Base-by-base conservation (phyloP, 805 yeast species). In the Cyberlindnera euphorbiiphila region DNA sequence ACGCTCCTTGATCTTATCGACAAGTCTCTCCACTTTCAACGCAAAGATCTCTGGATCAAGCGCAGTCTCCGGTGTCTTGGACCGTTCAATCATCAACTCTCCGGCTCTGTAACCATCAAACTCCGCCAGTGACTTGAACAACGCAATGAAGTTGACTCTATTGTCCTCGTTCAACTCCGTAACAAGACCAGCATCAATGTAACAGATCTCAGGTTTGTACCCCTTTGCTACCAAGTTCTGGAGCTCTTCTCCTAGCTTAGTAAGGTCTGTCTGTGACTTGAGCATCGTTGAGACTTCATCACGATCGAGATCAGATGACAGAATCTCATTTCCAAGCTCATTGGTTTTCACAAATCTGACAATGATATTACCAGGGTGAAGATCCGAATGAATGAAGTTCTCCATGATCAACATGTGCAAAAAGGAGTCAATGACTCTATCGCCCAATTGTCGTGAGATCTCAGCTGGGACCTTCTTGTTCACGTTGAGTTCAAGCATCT, bases 81-180 rank as follows among this genome's bases (percentile, higher is more conserved):
- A 89, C 41, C 98, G 67, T 62, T 88, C 97, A 42, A 89, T 80
- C 97, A 93, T 91, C 39, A 93, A 68, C 56, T 88, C 94, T 9
- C 99, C 99, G 0, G 96, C 98, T 43, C 71, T 72, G 57, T 85
- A 88, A 1, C 99, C 99, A 60, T 93, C 95, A 62, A 93, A 93
- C 45, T 80, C 83, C 3, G 96, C 84, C 23, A 93, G 65, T 0
- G 97, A 84, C 50, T 83, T 82, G 68, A 93, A 93, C 39, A 93
- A 68, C 30, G 86, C 96, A 24, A 93, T 76, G 56, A 93, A 93
- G 56, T 93, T 93, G 19, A 78, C 72, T 41, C 98, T 62, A 56
- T 93, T 93, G 1, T 53, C 57, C 6, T 78, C 80, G 51, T 85
- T 84, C 32, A 93, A 68, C 56, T 91, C 97, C 0, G 98, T 93